Base-by-base conservation (phyloP, 2,329 filamentous ascomycete genomes). In the Colletotrichum graminicola region DNA sequence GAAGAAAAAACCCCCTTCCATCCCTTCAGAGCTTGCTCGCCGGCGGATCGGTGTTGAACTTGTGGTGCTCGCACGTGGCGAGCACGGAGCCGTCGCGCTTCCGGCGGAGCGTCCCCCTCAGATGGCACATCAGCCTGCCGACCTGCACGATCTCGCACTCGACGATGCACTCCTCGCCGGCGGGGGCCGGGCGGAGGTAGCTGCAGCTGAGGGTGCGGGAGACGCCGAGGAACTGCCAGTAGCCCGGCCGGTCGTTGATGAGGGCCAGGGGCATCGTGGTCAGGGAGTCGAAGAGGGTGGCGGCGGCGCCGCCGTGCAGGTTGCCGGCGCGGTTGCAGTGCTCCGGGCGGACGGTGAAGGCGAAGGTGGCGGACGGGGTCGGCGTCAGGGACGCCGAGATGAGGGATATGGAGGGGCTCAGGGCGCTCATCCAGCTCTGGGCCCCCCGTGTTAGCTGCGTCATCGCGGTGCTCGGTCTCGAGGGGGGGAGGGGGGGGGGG, bases 281-380 rank as follows among this genome's bases (percentile, higher is more conserved):
- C 75, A 88, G 86, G 68, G 88, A 82, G 80, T 94, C 92, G 74
- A 93, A 91, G 5, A 94, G 80, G 0, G 91, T 91, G 2, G 92
- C 87, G 0, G 89, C 85, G 73, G 89, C 91, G 23, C 89, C 90
- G 64, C 89, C 89, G 76, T 91, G 89, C 66, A 92, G 80, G 80
- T 86, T 91, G 34, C 79, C 79, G 18, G 86, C 69, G 7, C 83
- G 80, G 79, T 91, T 91, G 78, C 83, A 85, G 80, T 91, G 86
- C 4, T 81, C 75, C 0, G 81, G 78, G 67, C 85, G 83, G 34
- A 89, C 84, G 3, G 81, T 86, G 78, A 85, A 87, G 70, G 80
- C 76, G 77, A 89, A 87, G 41, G 79, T 82, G 62, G 83, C 75
- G 62, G 76, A 70, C 45, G 85, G 82, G 75, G 83, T 80, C 49